A percentile compares a stretch with the other conserved stretches of the same genome.
Evolutionary conservation across 1,139 yeast species (phyloP).

Genomic region (Pichia sp.): DNA sequence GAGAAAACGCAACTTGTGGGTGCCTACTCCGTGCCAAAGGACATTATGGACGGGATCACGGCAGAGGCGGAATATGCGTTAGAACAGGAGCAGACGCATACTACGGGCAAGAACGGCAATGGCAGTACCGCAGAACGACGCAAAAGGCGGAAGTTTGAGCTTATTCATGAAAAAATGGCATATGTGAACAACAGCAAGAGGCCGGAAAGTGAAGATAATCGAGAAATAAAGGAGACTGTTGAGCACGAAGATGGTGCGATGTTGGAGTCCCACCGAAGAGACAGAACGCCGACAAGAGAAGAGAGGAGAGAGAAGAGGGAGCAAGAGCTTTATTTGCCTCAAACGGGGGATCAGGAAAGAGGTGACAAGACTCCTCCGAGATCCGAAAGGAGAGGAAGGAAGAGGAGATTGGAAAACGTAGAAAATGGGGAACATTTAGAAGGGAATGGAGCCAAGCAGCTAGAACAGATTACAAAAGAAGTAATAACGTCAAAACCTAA

Average conservation of each 20-base stretch:
- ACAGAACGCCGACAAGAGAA: conserved; percentile 16
- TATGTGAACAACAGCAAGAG: conserved; percentile 21
- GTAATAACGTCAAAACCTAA: conserved; percentile 37
- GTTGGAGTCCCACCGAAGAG: conserved; percentile 15
- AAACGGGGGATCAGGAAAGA: background rate
- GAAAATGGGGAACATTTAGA: conserved; percentile 11
- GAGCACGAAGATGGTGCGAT: background rate
- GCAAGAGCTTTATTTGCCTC: background rate
- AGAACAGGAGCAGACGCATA: background rate
- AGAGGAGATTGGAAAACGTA: conserved; percentile 18
- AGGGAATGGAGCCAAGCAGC: conserved; percentile 11
- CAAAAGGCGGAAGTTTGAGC: conserved; percentile 4
- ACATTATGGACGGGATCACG: conserved; percentile 2
- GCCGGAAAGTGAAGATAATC: conserved; percentile 14
- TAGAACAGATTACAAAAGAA: conserved; percentile 2
- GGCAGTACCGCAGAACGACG: background rate
- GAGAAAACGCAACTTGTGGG: conserved; percentile 1
- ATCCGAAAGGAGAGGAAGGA: conserved; percentile 13
- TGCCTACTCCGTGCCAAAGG: conserved; percentile 10
- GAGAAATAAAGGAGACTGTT: background rate
- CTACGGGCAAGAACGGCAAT: background rate
- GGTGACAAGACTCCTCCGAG: conserved; percentile 19
- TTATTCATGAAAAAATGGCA: conserved; percentile 10
- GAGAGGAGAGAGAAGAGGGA: conserved; percentile 2
- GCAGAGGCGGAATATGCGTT: conserved; percentile 13